Conservation (phyloP, 148 eudicot genomes). For the Fagopyrum tataricum region DNA sequence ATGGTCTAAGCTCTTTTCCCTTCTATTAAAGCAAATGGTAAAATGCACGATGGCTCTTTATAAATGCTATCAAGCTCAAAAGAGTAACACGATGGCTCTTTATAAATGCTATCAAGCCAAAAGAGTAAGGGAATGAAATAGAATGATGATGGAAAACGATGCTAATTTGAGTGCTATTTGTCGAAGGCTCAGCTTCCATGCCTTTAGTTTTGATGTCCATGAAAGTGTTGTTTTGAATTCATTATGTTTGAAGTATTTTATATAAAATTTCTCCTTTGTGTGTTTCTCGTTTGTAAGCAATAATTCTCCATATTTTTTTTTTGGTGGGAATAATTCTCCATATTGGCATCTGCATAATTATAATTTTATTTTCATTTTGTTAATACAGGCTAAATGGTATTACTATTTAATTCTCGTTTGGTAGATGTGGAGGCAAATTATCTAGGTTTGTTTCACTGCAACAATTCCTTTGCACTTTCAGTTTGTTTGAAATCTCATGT, state of each 20-base stretch:
- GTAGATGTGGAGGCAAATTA: conserved; percentile 88
- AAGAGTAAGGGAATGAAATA: no score
- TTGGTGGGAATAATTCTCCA: not conserved
- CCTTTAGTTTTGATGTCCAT: not conserved
- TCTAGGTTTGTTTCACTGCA: conserved; percentile 31
- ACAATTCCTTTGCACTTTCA: not conserved
- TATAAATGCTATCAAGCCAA: no score
- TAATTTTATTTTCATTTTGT: conserved; percentile 2
- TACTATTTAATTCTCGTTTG: conserved; percentile 61
- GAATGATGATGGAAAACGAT: not conserved
- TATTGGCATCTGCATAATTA: conserved; percentile 8
- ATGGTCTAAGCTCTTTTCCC: not conserved
- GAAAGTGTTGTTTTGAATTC: not conserved
- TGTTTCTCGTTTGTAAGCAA: not conserved
- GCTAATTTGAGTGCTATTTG: no score
- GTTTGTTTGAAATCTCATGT: not conserved
- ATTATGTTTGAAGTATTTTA: not conserved
- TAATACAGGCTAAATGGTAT: conserved; percentile 82
- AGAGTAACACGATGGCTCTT: no score
- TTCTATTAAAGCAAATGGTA: not conserved
- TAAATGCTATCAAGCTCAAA: not conserved
- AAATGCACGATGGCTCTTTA: not conserved
- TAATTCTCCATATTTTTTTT: not conserved
- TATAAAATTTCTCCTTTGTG: not conserved
- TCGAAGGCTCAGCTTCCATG: not conserved